A percentile compares a stretch with the other conserved stretches of the same genome.
phyloP scores from a whole-genome alignment of 345 rosid species.

The Eucalyptus pauciflora region DNA sequence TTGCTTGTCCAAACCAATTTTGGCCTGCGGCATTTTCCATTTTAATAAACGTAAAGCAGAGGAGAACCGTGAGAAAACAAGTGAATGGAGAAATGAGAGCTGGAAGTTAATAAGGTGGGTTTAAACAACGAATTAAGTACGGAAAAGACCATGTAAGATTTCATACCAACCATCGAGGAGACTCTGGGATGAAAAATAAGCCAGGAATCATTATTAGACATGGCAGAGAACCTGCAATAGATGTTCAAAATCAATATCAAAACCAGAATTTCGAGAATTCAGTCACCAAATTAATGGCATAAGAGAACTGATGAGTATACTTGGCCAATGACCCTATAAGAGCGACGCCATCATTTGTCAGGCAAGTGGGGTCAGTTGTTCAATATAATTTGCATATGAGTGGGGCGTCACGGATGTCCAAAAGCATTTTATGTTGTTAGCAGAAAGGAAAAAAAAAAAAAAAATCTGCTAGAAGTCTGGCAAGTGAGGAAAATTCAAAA shows the following conservation, averaged over 20 bases:
- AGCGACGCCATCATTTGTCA: neutral
- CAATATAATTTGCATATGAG: neutral
- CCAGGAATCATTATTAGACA: slow-evolving; percentile 61
- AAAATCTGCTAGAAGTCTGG: neutral
- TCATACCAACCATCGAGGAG: slow-evolving; percentile 80
- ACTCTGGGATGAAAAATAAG: slow-evolving; percentile 67
- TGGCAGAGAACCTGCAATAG: slow-evolving; percentile 51
- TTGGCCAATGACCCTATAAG: neutral
- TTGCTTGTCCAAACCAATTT: slow-evolving; percentile 83
- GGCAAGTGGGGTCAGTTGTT: neutral
- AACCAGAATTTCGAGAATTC: neutral
- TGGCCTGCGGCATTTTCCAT: slow-evolving; percentile 39
- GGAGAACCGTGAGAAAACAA: neutral
- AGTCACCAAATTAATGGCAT: neutral
- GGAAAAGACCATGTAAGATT: neutral
- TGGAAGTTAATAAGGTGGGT: slow-evolving; percentile 10
- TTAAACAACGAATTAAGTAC: slow-evolving; percentile 6
- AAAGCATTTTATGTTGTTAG: neutral
- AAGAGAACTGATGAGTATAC: neutral
- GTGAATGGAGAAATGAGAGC: neutral
- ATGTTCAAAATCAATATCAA: neutral
- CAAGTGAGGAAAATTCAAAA: neutral
- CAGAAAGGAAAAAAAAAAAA: neutral
- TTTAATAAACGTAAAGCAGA: neutral
- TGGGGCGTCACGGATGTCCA: neutral